Evolutionary conservation across 805 yeast species (phyloP).

Genomic region (Sugiyamaella mastotermitis): DNA sequence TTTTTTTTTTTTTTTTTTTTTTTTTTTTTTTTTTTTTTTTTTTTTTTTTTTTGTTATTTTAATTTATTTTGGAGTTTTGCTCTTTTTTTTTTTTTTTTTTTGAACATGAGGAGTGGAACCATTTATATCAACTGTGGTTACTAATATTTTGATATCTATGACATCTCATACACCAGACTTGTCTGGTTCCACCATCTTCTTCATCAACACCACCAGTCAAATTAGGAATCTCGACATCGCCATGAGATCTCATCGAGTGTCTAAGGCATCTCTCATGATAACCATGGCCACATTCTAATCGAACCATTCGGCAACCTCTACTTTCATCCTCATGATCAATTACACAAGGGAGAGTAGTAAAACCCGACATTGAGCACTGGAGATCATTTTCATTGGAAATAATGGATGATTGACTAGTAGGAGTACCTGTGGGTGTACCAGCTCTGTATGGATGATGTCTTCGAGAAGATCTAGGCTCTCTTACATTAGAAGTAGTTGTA

Average conservation of each 20-base stretch:
- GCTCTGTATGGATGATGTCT: constrained; percentile 20
- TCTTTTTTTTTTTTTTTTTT: too few relatives aligned
- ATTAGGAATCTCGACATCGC: constrained; percentile 25
- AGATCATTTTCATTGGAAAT: constrained; percentile 11
- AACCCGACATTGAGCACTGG: constrained; percentile 25
- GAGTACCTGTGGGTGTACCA: neutral
- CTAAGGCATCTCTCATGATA: constrained; percentile 26
- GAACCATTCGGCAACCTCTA: constrained; percentile 10
- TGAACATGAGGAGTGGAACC: too few relatives aligned
- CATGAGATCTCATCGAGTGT: constrained; percentile 25
- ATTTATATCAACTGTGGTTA: too few relatives aligned
- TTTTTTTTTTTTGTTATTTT: too few relatives aligned
- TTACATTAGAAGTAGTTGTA: too few relatives aligned
- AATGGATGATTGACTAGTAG: neutral
- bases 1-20: too few relatives aligned
- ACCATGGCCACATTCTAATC: constrained; percentile 27
- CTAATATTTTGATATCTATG: constrained; percentile 21
- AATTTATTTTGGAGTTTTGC: too few relatives aligned
- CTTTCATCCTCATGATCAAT: constrained; percentile 7
- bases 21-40: too few relatives aligned
- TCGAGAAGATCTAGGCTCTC: neutral
- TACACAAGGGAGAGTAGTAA: constrained; percentile 23
- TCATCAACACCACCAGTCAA: constrained; percentile 12
- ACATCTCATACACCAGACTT: constrained; percentile 30
- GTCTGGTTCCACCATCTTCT: constrained; percentile 17